A percentile compares a stretch with the other conserved stretches of the same genome.
phyloP scores from a whole-genome alignment of 768 basidiomycete genomes.

The Gloeophyllum trabeum region DNA sequence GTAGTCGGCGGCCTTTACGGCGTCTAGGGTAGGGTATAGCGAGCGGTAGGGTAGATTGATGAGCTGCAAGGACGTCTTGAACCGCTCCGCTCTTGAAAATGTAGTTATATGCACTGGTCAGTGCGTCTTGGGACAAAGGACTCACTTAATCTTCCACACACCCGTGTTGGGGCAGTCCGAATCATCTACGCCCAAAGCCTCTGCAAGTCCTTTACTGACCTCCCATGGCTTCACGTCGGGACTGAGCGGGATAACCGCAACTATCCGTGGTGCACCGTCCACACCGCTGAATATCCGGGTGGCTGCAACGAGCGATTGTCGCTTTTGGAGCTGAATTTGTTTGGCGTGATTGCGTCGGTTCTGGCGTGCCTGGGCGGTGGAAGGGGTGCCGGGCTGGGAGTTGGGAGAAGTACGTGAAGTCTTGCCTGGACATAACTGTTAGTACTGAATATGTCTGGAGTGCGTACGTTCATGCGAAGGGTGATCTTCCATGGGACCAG shows the following conservation, averaged over 20 bases:
- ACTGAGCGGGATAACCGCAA: slow-evolving; percentile 80
- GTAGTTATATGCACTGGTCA: background rate
- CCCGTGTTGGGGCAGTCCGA: slow-evolving; percentile 42
- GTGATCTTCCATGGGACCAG: too few species aligned
- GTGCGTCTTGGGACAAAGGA: slow-evolving; percentile 2
- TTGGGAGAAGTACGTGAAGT: slow-evolving; percentile 45
- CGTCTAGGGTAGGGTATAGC: slow-evolving; percentile 74
- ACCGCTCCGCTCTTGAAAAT: slow-evolving; percentile 61
- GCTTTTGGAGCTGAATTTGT: slow-evolving; percentile 68
- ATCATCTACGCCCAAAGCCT: slow-evolving; percentile 41
- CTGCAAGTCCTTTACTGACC: slow-evolving; percentile 46
- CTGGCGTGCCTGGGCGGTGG: slow-evolving; percentile 55
- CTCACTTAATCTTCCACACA: slow-evolving; percentile 60
- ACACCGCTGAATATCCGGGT: slow-evolving; percentile 71
- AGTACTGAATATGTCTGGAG: background rate
- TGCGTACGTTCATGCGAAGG: background rate
- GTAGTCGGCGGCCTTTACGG: slow-evolving; percentile 84
- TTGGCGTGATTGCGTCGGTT: slow-evolving; percentile 82
- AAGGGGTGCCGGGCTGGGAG: slow-evolving; percentile 31
- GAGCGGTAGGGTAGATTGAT: slow-evolving; percentile 60
- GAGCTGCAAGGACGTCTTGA: slow-evolving; percentile 88
- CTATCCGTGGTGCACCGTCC: slow-evolving; percentile 74
- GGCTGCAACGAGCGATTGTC: slow-evolving; percentile 52
- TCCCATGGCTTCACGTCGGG: slow-evolving; percentile 44
- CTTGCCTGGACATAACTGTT: slow-evolving; percentile 31